phyloP scores from a whole-genome alignment of 768 basidiomycete genomes.

The Artomyces pyxidatus region DNA sequence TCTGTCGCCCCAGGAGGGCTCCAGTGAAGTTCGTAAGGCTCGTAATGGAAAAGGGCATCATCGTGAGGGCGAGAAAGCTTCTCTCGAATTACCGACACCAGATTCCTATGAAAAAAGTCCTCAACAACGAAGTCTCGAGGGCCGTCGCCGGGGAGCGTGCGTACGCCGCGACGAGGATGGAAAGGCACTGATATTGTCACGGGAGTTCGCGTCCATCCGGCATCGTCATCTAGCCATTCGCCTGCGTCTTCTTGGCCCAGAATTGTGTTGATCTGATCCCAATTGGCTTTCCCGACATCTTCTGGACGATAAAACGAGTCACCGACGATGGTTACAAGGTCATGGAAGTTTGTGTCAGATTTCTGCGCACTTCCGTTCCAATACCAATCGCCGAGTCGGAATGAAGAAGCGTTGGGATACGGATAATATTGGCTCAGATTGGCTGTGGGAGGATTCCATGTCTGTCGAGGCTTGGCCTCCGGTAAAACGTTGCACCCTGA shows the following conservation, averaged over 20 bases:
- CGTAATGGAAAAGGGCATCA: neutral
- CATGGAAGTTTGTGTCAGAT: neutral
- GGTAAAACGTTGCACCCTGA: neutral
- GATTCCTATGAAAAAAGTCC: neutral
- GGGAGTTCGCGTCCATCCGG: neutral
- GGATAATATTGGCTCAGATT: too few species aligned
- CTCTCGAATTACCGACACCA: neutral
- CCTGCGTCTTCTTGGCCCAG: neutral
- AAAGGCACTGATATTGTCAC: neutral
- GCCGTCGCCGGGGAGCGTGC: neutral
- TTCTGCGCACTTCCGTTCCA: neutral
- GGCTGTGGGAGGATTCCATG: neutral
- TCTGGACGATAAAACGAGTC: neutral
- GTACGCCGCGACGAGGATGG: neutral
- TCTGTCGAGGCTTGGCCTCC: neutral
- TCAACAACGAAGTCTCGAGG: neutral
- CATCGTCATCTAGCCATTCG: too few species aligned
- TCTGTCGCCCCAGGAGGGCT: neutral
- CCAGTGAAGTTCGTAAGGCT: neutral
- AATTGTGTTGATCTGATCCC: neutral
- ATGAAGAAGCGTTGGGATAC: neutral
- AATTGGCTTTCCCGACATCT: neutral
- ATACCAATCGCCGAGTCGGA: neutral
- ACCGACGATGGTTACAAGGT: neutral
- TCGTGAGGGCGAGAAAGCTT: neutral